Conservation (phyloP, 768 basidiomycete species). For the Rhizopogon roseolus region DNA sequence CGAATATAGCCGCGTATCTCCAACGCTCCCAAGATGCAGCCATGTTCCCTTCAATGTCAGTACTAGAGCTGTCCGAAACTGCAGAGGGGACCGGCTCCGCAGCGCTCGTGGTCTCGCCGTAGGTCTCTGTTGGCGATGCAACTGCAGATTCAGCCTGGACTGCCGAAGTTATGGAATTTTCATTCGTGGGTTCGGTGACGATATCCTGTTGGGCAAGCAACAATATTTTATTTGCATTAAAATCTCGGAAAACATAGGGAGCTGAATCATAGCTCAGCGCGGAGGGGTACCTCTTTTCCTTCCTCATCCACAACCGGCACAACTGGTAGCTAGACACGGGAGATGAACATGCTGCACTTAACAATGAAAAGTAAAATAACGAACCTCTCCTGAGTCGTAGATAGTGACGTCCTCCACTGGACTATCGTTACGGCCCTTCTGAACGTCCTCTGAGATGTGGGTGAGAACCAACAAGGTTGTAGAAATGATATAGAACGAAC, state of each 20-base stretch:
- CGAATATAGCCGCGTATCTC: slow-evolving; percentile 18
- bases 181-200: slow-evolving; percentile 14
- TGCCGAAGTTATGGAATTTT: slow-evolving; percentile 12
- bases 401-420: slow-evolving; percentile 79
- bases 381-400: slow-evolving; percentile 83
- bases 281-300: slow-evolving; percentile 89
- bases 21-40: slow-evolving; percentile 4
- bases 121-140: slow-evolving; percentile 6
- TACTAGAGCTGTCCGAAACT: slow-evolving; percentile 4
- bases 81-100: background rate
- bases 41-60: slow-evolving; percentile 8
- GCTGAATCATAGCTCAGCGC: slow-evolving; percentile 83
- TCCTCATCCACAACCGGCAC: slow-evolving; percentile 53
- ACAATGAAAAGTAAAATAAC: slow-evolving; percentile 13
- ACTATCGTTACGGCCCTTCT: slow-evolving; percentile 66
- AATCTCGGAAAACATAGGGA: slow-evolving; percentile 29
- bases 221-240: slow-evolving; percentile 49
- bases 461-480: slow-evolving; percentile 7
- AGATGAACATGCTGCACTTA: slow-evolving; percentile 1
- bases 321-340: slow-evolving; percentile 40
- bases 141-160: slow-evolving; percentile 11
- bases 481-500: slow-evolving; percentile 34
- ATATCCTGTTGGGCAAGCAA: slow-evolving; percentile 44
- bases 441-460: slow-evolving; percentile 58
- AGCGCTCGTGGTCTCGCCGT: background rate